Evolutionary conservation across 202 grass and related monocot species (phyloP).

Genomic region (Musa balbisiana): DNA sequence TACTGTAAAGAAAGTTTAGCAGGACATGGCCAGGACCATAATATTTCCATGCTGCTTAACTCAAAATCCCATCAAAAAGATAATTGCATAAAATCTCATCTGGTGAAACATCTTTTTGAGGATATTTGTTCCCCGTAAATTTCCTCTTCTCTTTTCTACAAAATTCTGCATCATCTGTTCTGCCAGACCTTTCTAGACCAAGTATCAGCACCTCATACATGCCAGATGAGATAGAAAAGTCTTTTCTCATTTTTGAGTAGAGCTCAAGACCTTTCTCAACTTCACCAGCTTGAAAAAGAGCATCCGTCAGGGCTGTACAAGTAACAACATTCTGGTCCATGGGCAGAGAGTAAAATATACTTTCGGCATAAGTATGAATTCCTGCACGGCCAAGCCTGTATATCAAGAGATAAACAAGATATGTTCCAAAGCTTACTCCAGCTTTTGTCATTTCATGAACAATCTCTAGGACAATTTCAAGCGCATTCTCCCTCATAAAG

Average conservation of each 20-base stretch:
- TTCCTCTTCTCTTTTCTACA: conserved; percentile 55
- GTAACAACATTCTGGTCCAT: conserved; percentile 50
- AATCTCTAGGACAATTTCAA: conserved; percentile 38
- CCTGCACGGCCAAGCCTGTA: conserved; percentile 44
- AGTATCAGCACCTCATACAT: conserved; percentile 52
- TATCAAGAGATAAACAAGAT: conserved; percentile 55
- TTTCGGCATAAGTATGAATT: conserved; percentile 36
- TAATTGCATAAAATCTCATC: conserved; percentile 56
- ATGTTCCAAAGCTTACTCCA: conserved; percentile 46
- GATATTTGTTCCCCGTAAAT: conserved; percentile 39
- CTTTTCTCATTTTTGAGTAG: conserved; percentile 41
- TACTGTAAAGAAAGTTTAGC: not conserved
- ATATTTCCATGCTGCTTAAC: not conserved
- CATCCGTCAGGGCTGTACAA: conserved; percentile 51
- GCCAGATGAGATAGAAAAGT: conserved; percentile 40
- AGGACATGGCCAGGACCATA: not conserved
- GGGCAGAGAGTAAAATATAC: conserved; percentile 44
- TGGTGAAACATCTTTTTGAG: conserved; percentile 24
- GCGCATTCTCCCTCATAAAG: conserved; percentile 42
- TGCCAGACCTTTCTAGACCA: conserved; percentile 49
- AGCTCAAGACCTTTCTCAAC: conserved; percentile 40
- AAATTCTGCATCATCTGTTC: conserved; percentile 36
- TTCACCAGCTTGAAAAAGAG: conserved; percentile 54
- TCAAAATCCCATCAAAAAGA: conserved; percentile 34
- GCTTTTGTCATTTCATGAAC: conserved; percentile 49